These are phyloP conservation scores for Clavariopsis aquatica DNA, from an alignment of 495 filamentous ascomycete genomes.

Conservation along the genomic window DNA sequence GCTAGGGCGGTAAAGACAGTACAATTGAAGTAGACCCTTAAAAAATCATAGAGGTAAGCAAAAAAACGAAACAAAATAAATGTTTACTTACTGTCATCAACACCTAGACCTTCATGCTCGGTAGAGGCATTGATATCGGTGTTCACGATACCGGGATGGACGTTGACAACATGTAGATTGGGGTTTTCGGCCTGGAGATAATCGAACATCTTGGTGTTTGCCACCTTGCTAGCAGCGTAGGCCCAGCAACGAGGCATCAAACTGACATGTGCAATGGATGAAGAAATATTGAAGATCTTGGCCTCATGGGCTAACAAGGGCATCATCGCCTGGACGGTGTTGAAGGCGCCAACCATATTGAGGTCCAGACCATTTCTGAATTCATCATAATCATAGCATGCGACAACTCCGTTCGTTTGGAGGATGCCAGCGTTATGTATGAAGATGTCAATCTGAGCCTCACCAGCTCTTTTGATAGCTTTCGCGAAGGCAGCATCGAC, in stretches of 20 bases:
- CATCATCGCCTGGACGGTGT: constrained; percentile 43
- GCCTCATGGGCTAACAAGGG: constrained; percentile 45
- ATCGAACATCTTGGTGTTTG: constrained; percentile 48
- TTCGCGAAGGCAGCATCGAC: constrained; percentile 47
- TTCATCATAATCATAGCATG: constrained; percentile 41
- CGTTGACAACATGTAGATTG: constrained; percentile 47
- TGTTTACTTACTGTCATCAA: constrained; percentile 38
- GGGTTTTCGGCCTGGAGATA: constrained; percentile 44
- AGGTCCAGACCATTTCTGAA: constrained; percentile 39
- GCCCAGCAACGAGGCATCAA: constrained; percentile 38
- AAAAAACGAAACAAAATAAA: too few species aligned
- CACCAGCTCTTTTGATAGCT: constrained; percentile 44
- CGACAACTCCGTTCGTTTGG: constrained; percentile 40
- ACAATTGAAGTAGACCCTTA: background rate
- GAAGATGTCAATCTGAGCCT: constrained; percentile 37
- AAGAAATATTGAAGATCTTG: constrained; percentile 48
- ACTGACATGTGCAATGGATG: constrained; percentile 48
- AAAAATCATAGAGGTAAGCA: too few species aligned
- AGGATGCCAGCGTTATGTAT: constrained; percentile 29
- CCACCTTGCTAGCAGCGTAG: constrained; percentile 50
- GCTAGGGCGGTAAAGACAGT: constrained; percentile 9
- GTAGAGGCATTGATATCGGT: constrained; percentile 51
- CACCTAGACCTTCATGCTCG: constrained; percentile 19
- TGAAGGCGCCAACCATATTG: constrained; percentile 48
- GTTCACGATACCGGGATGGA: constrained; percentile 52